Percentiles rank a stretch among this genome's conserved stretches.
Evolutionary conservation across 78 protist species (phyloP).

Genomic region (Tieghemostelium lacteum): DNA sequence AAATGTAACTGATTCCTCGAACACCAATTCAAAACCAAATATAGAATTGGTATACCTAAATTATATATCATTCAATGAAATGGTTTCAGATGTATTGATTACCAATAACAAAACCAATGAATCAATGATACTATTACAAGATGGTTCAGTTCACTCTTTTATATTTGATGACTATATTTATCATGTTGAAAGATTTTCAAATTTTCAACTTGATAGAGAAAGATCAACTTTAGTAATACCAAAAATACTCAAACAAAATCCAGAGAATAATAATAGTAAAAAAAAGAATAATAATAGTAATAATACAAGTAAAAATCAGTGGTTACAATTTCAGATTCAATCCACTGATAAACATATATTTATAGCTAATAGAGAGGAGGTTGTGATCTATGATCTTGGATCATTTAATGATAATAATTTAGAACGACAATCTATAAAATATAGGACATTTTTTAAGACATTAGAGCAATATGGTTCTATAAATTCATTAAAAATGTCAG

Average conservation of each 20-base stretch:
- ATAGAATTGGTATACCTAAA: constrained; percentile 2
- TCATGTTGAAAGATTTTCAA: background rate
- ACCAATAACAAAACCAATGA: background rate
- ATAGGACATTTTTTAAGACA: background rate
- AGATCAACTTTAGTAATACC: constrained; percentile 13
- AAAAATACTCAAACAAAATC: background rate
- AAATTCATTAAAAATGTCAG: constrained; percentile 6
- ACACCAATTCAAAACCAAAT: background rate
- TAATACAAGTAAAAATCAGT: background rate
- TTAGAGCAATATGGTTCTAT: background rate
- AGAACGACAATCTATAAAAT: background rate
- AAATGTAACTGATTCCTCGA: background rate
- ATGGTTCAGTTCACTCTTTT: constrained; percentile 18
- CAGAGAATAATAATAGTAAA: background rate
- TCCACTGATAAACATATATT: background rate
- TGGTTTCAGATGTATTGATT: constrained; percentile 9
- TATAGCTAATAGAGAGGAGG: background rate
- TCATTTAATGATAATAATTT: background rate
- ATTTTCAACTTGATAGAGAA: background rate
- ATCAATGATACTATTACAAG: constrained; percentile 9
- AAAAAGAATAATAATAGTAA: too few species aligned
- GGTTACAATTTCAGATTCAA: background rate
- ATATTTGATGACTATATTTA: background rate
- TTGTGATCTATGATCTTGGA: too few species aligned
- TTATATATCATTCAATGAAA: constrained; percentile 1